A percentile compares a stretch with the other conserved stretches of the same genome.
These are phyloP conservation scores for Coemansia sp. DNA, from an alignment of 192 early-diverging fungal species.

Conservation along the genomic window DNA sequence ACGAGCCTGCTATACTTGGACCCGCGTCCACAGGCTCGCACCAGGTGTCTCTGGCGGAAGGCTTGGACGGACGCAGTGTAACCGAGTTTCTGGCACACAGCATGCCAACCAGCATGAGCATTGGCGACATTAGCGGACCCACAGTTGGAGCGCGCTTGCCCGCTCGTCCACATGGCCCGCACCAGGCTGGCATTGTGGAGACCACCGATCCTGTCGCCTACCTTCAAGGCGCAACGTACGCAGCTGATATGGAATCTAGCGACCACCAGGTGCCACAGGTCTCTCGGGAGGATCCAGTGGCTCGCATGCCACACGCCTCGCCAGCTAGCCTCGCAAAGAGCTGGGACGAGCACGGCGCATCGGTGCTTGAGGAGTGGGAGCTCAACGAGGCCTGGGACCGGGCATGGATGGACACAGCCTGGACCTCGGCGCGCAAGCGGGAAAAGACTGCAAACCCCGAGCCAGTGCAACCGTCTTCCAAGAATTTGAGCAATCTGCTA, in stretches of 20 bases:
- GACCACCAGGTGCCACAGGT: conserved; percentile 24
- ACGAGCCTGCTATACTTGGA: too few species aligned
- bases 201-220: conserved; percentile 31
- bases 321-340: conserved; percentile 10
- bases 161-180: conserved; percentile 3
- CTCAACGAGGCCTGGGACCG: conserved; percentile 52
- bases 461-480: conserved; percentile 30
- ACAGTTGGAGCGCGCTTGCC: neutral
- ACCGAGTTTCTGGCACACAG: conserved; percentile 28
- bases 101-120: conserved; percentile 39
- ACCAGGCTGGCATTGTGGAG: neutral
- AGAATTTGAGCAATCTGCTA: conserved; percentile 43
- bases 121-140: conserved; percentile 1
- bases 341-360: conserved; percentile 45
- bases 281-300: neutral
- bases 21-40: conserved; percentile 68
- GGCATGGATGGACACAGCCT: conserved; percentile 49
- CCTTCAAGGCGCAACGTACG: conserved; percentile 34
- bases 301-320: conserved; percentile 6
- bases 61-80: conserved; percentile 34
- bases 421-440: conserved; percentile 27
- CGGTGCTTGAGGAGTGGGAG: conserved; percentile 47
- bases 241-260: conserved; percentile 32
- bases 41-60: conserved; percentile 72
- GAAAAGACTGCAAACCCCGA: conserved; percentile 14